Base-by-base conservation (phyloP, 116 monocot genomes). In the Phalaenopsis hybrid region DNA sequence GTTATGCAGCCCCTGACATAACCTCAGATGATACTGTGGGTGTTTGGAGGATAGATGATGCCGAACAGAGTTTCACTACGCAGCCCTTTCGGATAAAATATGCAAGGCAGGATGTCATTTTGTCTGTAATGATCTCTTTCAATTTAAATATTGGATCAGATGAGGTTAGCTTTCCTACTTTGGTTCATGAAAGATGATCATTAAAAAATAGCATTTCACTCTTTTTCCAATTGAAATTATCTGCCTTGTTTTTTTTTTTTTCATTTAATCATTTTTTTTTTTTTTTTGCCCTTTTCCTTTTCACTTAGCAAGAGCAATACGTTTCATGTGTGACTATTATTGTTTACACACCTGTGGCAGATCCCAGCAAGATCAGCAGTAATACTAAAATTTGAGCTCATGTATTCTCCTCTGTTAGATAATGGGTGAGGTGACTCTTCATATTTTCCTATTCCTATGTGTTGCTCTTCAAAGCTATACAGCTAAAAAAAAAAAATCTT, bases 41-140 rank as follows among this genome's bases (percentile, higher is more conserved):
- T 46, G 89, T 95, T 81, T 98, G 98, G 98, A 93, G 82, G 82
- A 98, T 98, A 73, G 87, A 92, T 86, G 98, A 98, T 80, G 70
- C 85, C 57, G 98, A 98, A 79, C 85, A 95, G 79, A 95, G 98
- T 88, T 98, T 98, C 84, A 92, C 86, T 63, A 95, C 98, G 0
- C 98, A 92, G 81, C 95, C 93, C 12, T 98, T 95, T 79, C 89
- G 79, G 79, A 92, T 98, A 75, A 98, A 93, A 86, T 98, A 98
- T 87, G 92, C 98, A 76, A 93, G 98, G 83, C 93, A 98, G 85
- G 95, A 98, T 85, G 87, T 98, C 85, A 85, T 82, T 85, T 83
- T 95, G 20, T 91, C 93, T 61, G 85, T 95, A 50, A 93, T 98
- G 98, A 87, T 95, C 33, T 98, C 98, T 73, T 98, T 98, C 83